Base-by-base conservation (phyloP, 345 rosid genomes). In the Brassica incana region DNA sequence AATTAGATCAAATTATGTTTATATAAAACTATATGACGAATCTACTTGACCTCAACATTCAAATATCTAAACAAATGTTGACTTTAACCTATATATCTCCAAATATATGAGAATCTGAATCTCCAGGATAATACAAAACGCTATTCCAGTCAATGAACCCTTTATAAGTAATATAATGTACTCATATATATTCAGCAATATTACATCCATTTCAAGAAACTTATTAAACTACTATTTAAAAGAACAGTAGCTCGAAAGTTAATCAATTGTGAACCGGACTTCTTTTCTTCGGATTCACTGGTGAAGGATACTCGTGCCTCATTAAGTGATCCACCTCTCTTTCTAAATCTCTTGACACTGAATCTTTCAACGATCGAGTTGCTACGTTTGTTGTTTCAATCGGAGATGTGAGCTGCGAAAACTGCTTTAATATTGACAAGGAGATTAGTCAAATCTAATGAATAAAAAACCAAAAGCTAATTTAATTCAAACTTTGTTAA, bases 201-300 rank as follows among this genome's bases (percentile, higher is more conserved):
- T 69, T 77, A 63, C 81, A 72, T 25, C 48, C 16, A 50, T 52
- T 62, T 62, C 11, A 50, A 48, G 2, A 48, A 50, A 77, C 43
- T 48, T 11, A 70, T 1, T 10, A 14, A 62, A 69, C 20, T 43
- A 76, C 7, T 30, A 40, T 20, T 1, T 35, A 66, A 71, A 35
- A 14, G 5, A 71, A 33, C 12, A 32, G 64, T 1, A 27, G 20
- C 6, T 56, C 60, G 65, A 64, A 38, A 12, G 77, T 56, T 65
- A n/a, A 78, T 48, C 52, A 79, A 23, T 79, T 79, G 65, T 79
- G 78, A 68, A 79, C 78, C 4, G 82, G 82, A 68, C 65, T 58
- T 74, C 82, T 61, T 62, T 79, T 79, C 65, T 11, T 74, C 10
- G 78, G 78, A 32, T 79, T 60, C 11, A 33, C 73, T 0, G 58